Percentiles rank a stretch among this genome's conserved stretches.
Conservation (phyloP, 257 asterid species). For the Cinchona pubescens region DNA sequence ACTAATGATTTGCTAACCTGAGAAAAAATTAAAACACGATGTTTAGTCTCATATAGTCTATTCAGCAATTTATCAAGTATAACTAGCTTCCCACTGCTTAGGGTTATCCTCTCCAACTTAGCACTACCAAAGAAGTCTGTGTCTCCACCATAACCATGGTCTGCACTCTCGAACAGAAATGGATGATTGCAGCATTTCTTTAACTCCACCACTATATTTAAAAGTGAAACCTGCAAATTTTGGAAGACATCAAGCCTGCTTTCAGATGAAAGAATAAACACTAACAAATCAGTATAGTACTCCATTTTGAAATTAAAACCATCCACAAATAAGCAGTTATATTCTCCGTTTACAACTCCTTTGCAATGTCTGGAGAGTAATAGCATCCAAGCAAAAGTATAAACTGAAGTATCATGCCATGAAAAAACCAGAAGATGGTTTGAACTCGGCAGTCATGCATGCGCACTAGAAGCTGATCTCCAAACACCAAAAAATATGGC, state of each 20-base stretch:
- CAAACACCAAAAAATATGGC: neutral
- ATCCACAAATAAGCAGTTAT: neutral
- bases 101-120: conserved; percentile 79
- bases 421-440: neutral
- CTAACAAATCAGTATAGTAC: neutral
- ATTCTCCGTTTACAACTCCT: neutral
- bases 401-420: neutral
- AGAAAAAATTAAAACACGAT: conserved; percentile 96
- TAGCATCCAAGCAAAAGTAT: too few species aligned
- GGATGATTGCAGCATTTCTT: conserved; percentile 99
- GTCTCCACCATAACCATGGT: conserved; percentile 99
- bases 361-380: neutral
- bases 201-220: conserved; percentile 98
- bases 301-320: neutral
- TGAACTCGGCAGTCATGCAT: neutral
- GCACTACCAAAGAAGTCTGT: conserved; percentile 72
- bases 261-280: conserved; percentile 1
- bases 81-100: conserved; percentile 97
- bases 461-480: neutral
- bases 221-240: conserved; percentile 85
- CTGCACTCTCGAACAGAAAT: conserved; percentile 96
- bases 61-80: conserved; percentile 84
- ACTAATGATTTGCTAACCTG: conserved; percentile 59
- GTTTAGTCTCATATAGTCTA: conserved; percentile 86
- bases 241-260: neutral